These are phyloP conservation scores for Cadophora gregata DNA, from an alignment of 2,329 filamentous ascomycete species.

Conservation along the genomic window DNA sequence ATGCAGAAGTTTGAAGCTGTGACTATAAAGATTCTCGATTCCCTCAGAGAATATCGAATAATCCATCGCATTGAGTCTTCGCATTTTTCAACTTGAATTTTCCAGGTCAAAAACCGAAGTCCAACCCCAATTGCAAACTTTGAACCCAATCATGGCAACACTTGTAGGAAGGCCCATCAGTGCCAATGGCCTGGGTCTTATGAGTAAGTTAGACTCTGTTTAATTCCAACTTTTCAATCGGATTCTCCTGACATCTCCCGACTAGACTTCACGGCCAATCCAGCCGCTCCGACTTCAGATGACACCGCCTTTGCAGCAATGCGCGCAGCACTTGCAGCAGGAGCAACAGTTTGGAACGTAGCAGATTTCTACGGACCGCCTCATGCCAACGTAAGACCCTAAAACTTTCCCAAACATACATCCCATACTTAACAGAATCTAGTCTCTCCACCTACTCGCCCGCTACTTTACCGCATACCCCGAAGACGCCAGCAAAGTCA, in stretches of 20 bases:
- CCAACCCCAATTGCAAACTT: no score
- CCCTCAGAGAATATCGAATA: no score
- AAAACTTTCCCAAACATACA: not conserved
- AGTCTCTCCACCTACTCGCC: slow-evolving; percentile 59
- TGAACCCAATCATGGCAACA: no score
- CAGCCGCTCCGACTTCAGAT: slow-evolving; percentile 42
- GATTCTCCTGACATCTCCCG: not conserved
- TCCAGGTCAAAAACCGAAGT: no score
- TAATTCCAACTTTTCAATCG: no score
- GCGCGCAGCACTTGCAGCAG: slow-evolving; percentile 55
- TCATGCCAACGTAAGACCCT: slow-evolving; percentile 54
- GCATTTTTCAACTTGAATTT: no score
- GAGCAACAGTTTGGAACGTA: slow-evolving; percentile 62
- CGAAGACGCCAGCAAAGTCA: slow-evolving; percentile 64
- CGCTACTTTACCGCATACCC: slow-evolving; percentile 68
- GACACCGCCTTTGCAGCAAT: slow-evolving; percentile 60
- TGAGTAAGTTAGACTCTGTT: no score
- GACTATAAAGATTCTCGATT: no score
- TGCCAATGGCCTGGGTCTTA: no score
- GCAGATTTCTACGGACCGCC: slow-evolving; percentile 69
- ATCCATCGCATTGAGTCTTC: no score
- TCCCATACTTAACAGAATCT: not conserved
- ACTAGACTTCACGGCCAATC: slow-evolving; percentile 38
- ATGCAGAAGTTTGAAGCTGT: no score
- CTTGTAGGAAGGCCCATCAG: no score